A percentile compares a stretch with the other conserved stretches of the same genome.
Evolutionary conservation across 257 asterid genomes (phyloP).

Genomic region (Eucommia ulmoides): DNA sequence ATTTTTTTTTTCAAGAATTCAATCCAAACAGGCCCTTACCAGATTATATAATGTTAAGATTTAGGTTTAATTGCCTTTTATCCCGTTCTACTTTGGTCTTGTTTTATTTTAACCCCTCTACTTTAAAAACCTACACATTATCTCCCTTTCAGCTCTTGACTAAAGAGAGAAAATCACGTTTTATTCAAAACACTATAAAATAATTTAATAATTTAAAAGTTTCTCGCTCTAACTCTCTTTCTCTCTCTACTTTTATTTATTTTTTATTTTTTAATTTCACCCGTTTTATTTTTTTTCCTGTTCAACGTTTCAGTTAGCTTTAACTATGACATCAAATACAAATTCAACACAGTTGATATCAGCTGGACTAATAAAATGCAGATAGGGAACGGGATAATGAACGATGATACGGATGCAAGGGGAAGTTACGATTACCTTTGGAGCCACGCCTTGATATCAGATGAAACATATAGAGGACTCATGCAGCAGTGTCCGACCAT

Average conservation of each 20-base stretch:
- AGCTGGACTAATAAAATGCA: too few species aligned
- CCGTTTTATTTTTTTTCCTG: background rate
- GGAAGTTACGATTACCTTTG: slow-evolving; percentile 24
- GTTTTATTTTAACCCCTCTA: too few species aligned
- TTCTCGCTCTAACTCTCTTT: background rate
- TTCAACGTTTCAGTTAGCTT: slow-evolving; percentile 6
- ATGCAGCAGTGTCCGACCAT: too few species aligned
- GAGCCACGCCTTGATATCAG: slow-evolving; percentile 39
- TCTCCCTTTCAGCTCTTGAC: background rate
- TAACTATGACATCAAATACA: too few species aligned
- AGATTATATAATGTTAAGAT: too few species aligned
- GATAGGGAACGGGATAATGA: slow-evolving; percentile 39
- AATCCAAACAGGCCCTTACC: too few species aligned
- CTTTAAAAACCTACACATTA: too few species aligned
- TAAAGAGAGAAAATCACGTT: too few species aligned
- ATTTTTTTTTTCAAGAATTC: background rate
- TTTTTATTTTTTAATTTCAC: background rate
- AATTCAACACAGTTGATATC: too few species aligned
- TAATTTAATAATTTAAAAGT: background rate
- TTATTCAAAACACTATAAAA: background rate
- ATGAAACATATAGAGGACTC: slow-evolving; percentile 21
- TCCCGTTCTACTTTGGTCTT: too few species aligned
- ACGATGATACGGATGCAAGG: slow-evolving; percentile 15
- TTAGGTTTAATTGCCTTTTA: too few species aligned
- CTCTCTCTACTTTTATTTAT: background rate